Conservation (phyloP, 2,329 filamentous ascomycete genomes). For the Diaporthe citrichinensis region DNA sequence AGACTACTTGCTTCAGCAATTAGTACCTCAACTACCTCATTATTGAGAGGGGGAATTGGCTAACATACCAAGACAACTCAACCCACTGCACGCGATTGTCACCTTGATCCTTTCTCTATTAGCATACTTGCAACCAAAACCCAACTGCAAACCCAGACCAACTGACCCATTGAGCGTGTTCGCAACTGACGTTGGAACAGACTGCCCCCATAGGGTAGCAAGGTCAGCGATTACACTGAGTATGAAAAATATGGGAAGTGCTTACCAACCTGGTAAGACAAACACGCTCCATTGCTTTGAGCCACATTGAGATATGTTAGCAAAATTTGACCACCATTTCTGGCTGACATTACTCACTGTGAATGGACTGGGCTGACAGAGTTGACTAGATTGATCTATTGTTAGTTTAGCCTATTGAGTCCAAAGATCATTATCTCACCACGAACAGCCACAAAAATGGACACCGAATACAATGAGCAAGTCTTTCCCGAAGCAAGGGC, state of each 20-base stretch:
- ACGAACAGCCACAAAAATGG: background rate
- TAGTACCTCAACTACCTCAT: background rate
- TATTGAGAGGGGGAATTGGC: too few species aligned
- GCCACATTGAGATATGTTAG: background rate
- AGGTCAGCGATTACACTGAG: background rate
- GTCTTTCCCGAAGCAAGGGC: background rate
- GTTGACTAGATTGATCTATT: background rate
- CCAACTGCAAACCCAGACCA: background rate
- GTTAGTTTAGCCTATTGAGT: background rate
- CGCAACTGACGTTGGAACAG: background rate
- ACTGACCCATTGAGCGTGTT: background rate
- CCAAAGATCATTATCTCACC: background rate
- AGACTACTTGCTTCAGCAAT: background rate
- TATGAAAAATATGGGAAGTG: background rate
- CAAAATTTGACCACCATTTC: too few species aligned
- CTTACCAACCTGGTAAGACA: background rate
- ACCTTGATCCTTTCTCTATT: background rate
- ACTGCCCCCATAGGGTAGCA: background rate
- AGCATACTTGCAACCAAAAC: background rate
- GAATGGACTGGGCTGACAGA: background rate
- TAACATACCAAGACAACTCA: background rate
- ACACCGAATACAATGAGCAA: too few species aligned
- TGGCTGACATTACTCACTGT: background rate
- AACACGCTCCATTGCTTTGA: too few species aligned
- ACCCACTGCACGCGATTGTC: background rate